Base-by-base conservation (phyloP, 371 early-diverging fungal genomes). In the Phascolomyces articulosus region DNA sequence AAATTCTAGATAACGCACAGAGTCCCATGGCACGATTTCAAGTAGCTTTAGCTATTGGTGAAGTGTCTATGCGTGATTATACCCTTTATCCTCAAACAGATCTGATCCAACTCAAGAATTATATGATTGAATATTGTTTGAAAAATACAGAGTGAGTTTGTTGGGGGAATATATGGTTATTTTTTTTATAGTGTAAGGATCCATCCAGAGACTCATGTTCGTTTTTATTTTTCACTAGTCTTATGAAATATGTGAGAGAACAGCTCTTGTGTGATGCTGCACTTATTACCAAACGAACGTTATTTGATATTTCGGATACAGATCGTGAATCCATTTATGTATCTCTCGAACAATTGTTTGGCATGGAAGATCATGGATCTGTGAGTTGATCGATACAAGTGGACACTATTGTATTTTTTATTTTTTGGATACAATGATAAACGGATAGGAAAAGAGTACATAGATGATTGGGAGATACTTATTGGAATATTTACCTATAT, bases 261-360 rank as follows among this genome's bases (percentile, higher is more conserved):
- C 76, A 79, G 38, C 58, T 85, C 15, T 67, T 86, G 0, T 67
- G 71, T 20, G 80, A 82, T 13, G 74, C 81, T 40, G 79, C 90
- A 26, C 79, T 89, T 28, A 83, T 90, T 47, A 86, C 85, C 13
- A 90, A 90, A 68, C 83, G 90, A 29, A 86, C 88, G 16, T 82
- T 88, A 67, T 77, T 89, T 57, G 92, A 91, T 64, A 78, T 75
- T 13, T 57, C 84, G 2, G 72, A 75, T 38, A 61, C 69, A 38
- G 88, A 88, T 40, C 77, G 85, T 53, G 83, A 83, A 60, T 65
- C 80, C 15, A 81, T 90, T 31, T 77, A 86, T 56, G 62, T 67
- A 27, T 72, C 82, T 18, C 69, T 91, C 38, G 79, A 78, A 3
- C 84, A 86, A 9, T 69, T 90, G 7, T 54, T 88, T 48, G 67